phyloP scores from a whole-genome alignment of 495 filamentous ascomycete genomes.

The Cercophora samala region DNA sequence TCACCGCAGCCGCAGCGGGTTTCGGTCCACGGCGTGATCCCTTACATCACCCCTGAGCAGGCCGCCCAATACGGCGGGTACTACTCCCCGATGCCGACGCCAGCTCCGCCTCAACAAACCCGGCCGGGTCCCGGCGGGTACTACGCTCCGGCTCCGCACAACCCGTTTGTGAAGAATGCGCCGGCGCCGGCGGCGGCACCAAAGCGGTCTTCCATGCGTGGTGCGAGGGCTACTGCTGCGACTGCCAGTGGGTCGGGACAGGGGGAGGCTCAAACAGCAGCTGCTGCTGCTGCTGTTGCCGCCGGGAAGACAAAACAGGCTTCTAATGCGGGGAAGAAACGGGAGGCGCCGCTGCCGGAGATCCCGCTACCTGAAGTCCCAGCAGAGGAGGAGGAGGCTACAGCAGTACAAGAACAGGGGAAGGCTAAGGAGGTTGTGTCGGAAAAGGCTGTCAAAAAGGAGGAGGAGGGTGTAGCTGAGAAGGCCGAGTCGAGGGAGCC shows the following conservation, averaged over 20 bases:
- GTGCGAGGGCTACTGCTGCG: not conserved
- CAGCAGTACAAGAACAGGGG: no score
- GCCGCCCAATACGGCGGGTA: conserved; percentile 17
- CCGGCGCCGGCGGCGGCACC: no score
- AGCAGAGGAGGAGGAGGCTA: not conserved
- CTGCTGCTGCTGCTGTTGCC: no score
- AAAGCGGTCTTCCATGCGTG: not conserved
- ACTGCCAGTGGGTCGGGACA: no score
- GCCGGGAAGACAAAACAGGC: no score
- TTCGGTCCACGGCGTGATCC: not conserved
- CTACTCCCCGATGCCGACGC: conserved; percentile 15
- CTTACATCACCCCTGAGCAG: conserved; percentile 1
- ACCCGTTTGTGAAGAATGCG: no score
- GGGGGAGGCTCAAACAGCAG: no score
- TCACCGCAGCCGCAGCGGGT: not conserved
- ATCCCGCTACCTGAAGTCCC: not conserved
- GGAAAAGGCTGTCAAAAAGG: no score
- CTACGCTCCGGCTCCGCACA: not conserved
- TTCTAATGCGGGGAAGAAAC: not conserved
- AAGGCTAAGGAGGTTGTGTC: no score
- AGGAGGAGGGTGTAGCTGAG: no score
- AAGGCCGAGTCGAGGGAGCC: no score
- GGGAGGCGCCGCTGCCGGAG: not conserved
- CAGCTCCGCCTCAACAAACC: not conserved
- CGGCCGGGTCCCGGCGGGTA: not conserved